Conservation (phyloP, 805 yeast genomes). For the Lipomyces spencermartinsiae region DNA sequence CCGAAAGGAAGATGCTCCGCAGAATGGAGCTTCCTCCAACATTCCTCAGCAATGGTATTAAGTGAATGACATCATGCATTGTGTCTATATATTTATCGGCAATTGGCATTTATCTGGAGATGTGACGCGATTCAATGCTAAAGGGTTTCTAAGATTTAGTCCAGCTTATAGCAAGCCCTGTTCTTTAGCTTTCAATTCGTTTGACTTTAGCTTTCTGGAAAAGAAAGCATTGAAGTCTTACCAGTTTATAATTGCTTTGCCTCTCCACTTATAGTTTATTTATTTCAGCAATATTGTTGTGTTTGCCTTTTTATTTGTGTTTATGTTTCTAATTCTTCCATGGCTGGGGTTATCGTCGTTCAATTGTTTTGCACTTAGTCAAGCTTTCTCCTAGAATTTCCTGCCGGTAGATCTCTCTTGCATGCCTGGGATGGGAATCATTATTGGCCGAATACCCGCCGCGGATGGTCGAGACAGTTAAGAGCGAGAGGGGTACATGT, state of each 20-base stretch:
- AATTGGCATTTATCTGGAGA: background rate
- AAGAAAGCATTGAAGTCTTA: background rate
- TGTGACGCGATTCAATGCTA: background rate
- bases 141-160: background rate
- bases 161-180: background rate
- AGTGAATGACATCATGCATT: background rate
- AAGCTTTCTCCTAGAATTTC: background rate
- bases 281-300: background rate
- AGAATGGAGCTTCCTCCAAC: conserved; percentile 23
- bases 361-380: background rate
- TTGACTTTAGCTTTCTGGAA: background rate
- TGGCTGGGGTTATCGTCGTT: background rate
- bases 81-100: background rate
- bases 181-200: background rate
- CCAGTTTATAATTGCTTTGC: background rate
- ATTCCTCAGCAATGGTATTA: conserved; percentile 38
- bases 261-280: background rate
- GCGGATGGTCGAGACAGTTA: background rate
- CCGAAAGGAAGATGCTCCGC: conserved; percentile 23
- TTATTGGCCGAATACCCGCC: background rate
- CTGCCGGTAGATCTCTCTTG: background rate
- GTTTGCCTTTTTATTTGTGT: conserved; percentile 1
- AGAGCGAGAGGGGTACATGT: background rate
- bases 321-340: background rate
- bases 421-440: background rate